A percentile compares a stretch with the other conserved stretches of the same genome.
These are phyloP conservation scores for Gaultheria prostrata DNA, from an alignment of 148 eudicot genomes.

Conservation along the genomic window DNA sequence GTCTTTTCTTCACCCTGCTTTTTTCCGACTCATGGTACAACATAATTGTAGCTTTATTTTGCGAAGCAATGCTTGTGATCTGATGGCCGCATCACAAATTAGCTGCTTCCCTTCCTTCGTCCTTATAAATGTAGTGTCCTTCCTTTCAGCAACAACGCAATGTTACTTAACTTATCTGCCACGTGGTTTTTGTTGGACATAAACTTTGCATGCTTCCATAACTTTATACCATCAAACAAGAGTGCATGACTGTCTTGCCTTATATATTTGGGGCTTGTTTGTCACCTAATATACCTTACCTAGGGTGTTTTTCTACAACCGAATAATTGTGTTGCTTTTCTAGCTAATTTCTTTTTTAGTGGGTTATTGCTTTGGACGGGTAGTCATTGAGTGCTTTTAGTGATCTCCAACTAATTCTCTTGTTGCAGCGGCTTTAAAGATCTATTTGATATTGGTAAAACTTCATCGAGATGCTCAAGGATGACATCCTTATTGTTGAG, in stretches of 20 bases:
- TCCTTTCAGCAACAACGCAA: too few species aligned
- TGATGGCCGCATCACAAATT: neutral
- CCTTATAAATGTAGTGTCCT: neutral
- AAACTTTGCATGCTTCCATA: too few species aligned
- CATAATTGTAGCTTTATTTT: neutral
- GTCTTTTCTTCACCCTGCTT: conserved; percentile 24
- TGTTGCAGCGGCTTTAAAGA: conserved; percentile 90
- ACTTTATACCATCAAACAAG: too few species aligned
- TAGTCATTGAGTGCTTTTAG: neutral
- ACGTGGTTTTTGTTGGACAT: neutral
- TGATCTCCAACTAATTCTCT: conserved; percentile 9
- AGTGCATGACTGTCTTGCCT: neutral
- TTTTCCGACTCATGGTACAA: neutral
- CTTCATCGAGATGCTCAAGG: conserved; percentile 76
- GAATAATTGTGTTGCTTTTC: neutral
- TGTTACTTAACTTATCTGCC: too few species aligned
- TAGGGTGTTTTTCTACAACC: neutral
- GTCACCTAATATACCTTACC: too few species aligned
- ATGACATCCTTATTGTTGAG: conserved; percentile 81
- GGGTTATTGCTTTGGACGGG: neutral
- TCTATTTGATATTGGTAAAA: conserved; percentile 89
- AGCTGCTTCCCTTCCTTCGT: too few species aligned
- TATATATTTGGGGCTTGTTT: neutral
- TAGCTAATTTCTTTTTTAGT: neutral
- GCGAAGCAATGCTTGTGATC: neutral